phyloP scores from a whole-genome alignment of 2,329 filamentous ascomycete species.

The Aspergillus sp. region DNA sequence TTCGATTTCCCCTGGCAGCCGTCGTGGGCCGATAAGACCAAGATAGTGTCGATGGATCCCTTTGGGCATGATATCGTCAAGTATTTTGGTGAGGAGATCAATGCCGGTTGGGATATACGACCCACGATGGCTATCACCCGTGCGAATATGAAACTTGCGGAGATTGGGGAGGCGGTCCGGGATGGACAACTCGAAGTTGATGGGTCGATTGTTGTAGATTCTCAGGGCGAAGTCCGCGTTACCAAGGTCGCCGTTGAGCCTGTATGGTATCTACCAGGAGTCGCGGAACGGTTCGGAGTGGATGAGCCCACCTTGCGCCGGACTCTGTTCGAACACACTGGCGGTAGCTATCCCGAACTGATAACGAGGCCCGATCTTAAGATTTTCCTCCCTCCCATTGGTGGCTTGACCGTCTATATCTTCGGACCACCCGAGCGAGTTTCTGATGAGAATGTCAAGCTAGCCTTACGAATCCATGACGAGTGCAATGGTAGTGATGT shows the following conservation, averaged over 20 bases:
- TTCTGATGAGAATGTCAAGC: conserved; percentile 77
- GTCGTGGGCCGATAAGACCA: conserved; percentile 85
- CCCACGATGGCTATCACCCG: conserved; percentile 91
- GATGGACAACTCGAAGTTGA: conserved; percentile 76
- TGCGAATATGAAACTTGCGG: conserved; percentile 95
- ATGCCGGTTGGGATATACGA: conserved; percentile 73
- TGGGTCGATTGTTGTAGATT: conserved; percentile 87
- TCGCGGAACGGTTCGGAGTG: conserved; percentile 89
- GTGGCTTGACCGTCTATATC: conserved; percentile 93
- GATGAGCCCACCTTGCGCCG: conserved; percentile 86
- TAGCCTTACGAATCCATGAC: conserved; percentile 84
- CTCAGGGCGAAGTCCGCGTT: conserved; percentile 83
- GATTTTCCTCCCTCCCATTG: conserved; percentile 92
- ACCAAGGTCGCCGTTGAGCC: conserved; percentile 98
- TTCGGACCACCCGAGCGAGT: conserved; percentile 96
- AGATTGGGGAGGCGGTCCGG: conserved; percentile 86
- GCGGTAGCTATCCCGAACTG: conserved; percentile 93
- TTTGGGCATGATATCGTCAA: conserved; percentile 86
- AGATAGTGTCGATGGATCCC: conserved; percentile 98
- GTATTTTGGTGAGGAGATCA: conserved; percentile 75
- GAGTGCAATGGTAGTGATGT: conserved; percentile 97
- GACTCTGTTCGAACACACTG: conserved; percentile 91
- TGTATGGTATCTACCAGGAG: conserved; percentile 83
- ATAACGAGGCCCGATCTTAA: conserved; percentile 96
- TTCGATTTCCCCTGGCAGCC: conserved; percentile 85